Evolutionary conservation across 1,284 basidiomycete species (phyloP).

Genomic region (Sporisorium scitamineum): DNA sequence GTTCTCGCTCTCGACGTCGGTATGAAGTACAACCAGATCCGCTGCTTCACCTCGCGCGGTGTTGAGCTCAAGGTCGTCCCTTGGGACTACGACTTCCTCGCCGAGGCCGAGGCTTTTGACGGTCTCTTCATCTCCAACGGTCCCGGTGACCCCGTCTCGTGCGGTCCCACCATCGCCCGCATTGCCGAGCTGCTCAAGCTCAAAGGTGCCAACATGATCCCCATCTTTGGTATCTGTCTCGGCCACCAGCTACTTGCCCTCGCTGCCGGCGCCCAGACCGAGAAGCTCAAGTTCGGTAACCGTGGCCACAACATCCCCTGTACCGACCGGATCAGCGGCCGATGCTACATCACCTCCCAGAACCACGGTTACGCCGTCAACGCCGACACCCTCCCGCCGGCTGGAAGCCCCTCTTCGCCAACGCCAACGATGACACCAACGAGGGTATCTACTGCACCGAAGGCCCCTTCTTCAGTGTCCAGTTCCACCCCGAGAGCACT

Average conservation of each 20-base stretch:
- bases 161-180: slow-evolving; percentile 76
- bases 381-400: slow-evolving; percentile 79
- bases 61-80: slow-evolving; percentile 97
- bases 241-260: slow-evolving; percentile 97
- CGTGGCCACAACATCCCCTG: slow-evolving; percentile 99
- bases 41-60: slow-evolving; percentile 93
- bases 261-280: slow-evolving; percentile 91
- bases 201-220: slow-evolving; percentile 76
- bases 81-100: slow-evolving; percentile 92
- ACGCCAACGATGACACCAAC: slow-evolving; percentile 97
- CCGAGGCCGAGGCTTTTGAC: slow-evolving; percentile 82
- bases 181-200: slow-evolving; percentile 77
- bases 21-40: slow-evolving; percentile 99
- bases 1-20: slow-evolving; percentile 95
- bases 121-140: slow-evolving; percentile 98
- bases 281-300: slow-evolving; percentile 99
- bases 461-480: slow-evolving; percentile 95
- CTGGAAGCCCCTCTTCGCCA: slow-evolving; percentile 94
- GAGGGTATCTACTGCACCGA: slow-evolving; percentile 91
- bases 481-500: slow-evolving; percentile 98
- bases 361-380: slow-evolving; percentile 99
- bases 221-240: slow-evolving; percentile 98
- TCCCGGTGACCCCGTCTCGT: slow-evolving; percentile 91
- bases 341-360: slow-evolving; percentile 99
- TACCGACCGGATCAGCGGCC: slow-evolving; percentile 89